Evolutionary conservation across 305 asterid genomes (phyloP), one percentile per base, ranked within the genome.

Genomic region (Salvia sclarea): DNA sequence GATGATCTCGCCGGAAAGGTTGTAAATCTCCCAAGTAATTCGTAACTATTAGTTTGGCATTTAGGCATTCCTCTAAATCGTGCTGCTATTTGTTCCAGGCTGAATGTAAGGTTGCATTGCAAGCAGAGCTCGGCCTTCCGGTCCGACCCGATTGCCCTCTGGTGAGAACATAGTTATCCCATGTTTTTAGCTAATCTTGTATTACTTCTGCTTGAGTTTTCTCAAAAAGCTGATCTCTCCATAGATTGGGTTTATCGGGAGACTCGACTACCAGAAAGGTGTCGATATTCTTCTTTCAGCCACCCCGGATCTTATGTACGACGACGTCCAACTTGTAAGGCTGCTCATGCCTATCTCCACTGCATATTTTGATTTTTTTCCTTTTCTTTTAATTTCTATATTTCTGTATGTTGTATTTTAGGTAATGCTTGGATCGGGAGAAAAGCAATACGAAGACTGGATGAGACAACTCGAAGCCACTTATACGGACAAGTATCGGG

Each of bases 391-490:
- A 25, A 25, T n/a, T 33, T 45, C 20, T 22, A n/a, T 5, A 5
- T 25, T 37, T 44, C 43, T 30, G 35, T 68, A 43, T 38, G 22
- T 28, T 45, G 50, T 64, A 52, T 61, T 81, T 20, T 71, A 94
- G 99, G 84, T 89, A 66, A 94, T 94, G 99, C 99, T 94, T 72
- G 99, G 99, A 64, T 89, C 97, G 8, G 99, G 99, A 65, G 99
- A 91, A 82, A 87, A 81, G 78, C 97, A 94, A 72, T 91, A 89
- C 22, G 96, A 94, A 80, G 96, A 91, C 20, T 94, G 99, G 99
- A 94, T 94, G 99, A 88, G 95, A 79, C 85, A 81, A 41, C 78
- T 77, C 30, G 99, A 91, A 78, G 55, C 81, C 20, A 58, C 45
- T 16, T 84, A 85, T 41, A 82, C 24, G 73, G 95, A 91, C 66